phyloP scores from a whole-genome alignment of 192 early-diverging fungal species.

The Gaertneriomyces semiglobifer region DNA sequence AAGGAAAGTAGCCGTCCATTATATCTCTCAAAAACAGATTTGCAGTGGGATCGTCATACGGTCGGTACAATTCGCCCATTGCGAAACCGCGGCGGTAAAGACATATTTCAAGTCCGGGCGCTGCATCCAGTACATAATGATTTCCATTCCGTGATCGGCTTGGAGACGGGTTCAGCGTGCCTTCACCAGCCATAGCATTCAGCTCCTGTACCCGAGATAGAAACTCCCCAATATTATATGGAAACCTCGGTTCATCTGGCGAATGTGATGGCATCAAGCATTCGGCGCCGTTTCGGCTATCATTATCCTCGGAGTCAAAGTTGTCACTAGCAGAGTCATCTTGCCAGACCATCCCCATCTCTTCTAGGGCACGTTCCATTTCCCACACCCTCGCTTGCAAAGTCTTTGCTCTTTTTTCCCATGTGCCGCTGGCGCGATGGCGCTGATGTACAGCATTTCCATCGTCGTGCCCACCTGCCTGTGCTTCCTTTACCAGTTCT shows the following conservation, averaged over 20 bases:
- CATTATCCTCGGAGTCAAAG: background rate
- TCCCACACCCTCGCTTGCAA: slow-evolving; percentile 12
- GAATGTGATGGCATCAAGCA: background rate
- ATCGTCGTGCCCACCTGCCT: too few relatives aligned
- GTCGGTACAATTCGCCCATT: slow-evolving; percentile 22
- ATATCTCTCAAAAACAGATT: slow-evolving; percentile 36
- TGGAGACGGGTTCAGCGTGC: background rate
- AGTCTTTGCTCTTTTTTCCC: background rate
- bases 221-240: slow-evolving; percentile 27
- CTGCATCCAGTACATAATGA: background rate
- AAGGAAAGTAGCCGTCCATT: slow-evolving; percentile 44
- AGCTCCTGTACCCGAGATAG: slow-evolving; percentile 25
- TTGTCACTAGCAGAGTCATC: background rate
- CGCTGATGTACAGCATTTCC: too few relatives aligned
- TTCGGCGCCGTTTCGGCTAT: background rate
- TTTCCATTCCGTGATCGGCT: background rate
- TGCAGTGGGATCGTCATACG: slow-evolving; percentile 25
- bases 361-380: slow-evolving; percentile 21
- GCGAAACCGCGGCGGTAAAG: slow-evolving; percentile 39
- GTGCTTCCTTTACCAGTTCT: too few relatives aligned
- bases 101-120: too few relatives aligned
- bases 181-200: slow-evolving; percentile 24
- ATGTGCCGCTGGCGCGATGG: too few relatives aligned
- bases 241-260: slow-evolving; percentile 11
- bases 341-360: slow-evolving; percentile 22